Evolutionary conservation across 2,329 filamentous ascomycete species (phyloP).

Genomic region (Zasmidium citrigriseum): DNA sequence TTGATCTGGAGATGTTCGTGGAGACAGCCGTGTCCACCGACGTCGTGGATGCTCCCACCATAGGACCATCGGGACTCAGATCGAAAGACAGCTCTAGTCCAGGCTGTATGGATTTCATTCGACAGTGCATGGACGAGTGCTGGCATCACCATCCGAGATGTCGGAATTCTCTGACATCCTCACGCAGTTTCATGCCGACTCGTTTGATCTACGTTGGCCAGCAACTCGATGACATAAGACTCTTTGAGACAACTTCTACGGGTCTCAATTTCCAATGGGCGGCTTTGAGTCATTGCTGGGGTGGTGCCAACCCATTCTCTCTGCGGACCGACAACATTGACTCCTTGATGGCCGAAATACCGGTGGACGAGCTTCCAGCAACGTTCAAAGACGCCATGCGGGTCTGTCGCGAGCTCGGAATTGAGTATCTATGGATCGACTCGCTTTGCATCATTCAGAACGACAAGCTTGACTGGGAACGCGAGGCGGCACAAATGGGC

Average conservation of each 20-base stretch:
- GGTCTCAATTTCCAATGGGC: background rate
- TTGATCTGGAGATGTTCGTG: slow-evolving; percentile 5
- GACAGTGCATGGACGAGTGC: slow-evolving; percentile 3
- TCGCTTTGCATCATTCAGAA: slow-evolving; percentile 1
- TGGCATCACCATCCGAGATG: background rate
- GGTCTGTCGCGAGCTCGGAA: background rate
- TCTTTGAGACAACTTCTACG: background rate
- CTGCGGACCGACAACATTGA: background rate
- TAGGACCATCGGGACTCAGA: background rate
- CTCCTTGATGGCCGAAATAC: background rate
- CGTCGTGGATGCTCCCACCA: background rate
- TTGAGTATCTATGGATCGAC: slow-evolving; percentile 3
- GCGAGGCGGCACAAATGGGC: slow-evolving; percentile 2
- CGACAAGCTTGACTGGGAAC: background rate
- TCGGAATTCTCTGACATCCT: background rate
- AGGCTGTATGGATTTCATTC: background rate
- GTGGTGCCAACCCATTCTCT: background rate
- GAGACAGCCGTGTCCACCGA: background rate
- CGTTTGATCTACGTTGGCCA: slow-evolving; percentile 1
- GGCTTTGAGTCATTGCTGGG: slow-evolving; percentile 7
- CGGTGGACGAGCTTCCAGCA: background rate
- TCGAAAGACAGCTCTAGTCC: background rate
- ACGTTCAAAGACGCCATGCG: background rate
- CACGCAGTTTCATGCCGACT: background rate
- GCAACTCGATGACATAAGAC: background rate